phyloP scores from a whole-genome alignment of 371 early-diverging fungal genomes.

The Basidiobolus meristosporus region DNA sequence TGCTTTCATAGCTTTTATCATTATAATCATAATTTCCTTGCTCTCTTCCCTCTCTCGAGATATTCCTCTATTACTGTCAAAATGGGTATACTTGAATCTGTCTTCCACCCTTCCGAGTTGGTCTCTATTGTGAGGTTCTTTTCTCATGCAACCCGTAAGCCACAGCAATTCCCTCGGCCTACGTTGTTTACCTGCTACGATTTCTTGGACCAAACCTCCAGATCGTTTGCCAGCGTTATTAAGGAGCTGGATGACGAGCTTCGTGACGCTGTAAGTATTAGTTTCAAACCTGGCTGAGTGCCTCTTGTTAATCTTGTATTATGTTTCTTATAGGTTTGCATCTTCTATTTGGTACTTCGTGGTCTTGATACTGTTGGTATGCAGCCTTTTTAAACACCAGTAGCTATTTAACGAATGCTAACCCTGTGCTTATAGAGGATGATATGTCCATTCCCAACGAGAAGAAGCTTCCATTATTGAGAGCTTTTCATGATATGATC shows the following conservation, averaged over 20 bases:
- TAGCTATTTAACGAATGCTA: no score
- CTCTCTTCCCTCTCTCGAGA: no score
- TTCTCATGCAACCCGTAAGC: no score
- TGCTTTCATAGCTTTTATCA: no score
- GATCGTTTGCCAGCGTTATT: conserved; percentile 92
- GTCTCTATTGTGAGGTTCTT: no score
- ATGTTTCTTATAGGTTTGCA: conserved; percentile 28
- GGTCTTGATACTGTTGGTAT: conserved; percentile 84
- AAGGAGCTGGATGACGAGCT: conserved; percentile 78
- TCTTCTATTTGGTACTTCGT: conserved; percentile 86
- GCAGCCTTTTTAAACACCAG: background rate
- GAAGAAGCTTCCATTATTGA: conserved; percentile 53
- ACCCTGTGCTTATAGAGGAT: conserved; percentile 63
- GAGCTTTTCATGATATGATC: conserved; percentile 59
- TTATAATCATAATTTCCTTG: no score
- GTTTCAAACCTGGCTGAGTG: background rate
- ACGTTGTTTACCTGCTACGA: conserved; percentile 52
- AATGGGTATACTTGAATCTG: no score
- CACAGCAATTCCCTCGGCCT: no score
- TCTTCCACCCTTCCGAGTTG: no score
- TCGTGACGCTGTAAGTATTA: conserved; percentile 49
- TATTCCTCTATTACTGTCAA: no score
- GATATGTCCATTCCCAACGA: conserved; percentile 67
- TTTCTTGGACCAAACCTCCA: conserved; percentile 76
- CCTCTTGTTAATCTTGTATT: background rate